These are phyloP conservation scores for Triticum dicoccoides DNA, from an alignment of 176 grass and related monocot species.

Conservation along the genomic window DNA sequence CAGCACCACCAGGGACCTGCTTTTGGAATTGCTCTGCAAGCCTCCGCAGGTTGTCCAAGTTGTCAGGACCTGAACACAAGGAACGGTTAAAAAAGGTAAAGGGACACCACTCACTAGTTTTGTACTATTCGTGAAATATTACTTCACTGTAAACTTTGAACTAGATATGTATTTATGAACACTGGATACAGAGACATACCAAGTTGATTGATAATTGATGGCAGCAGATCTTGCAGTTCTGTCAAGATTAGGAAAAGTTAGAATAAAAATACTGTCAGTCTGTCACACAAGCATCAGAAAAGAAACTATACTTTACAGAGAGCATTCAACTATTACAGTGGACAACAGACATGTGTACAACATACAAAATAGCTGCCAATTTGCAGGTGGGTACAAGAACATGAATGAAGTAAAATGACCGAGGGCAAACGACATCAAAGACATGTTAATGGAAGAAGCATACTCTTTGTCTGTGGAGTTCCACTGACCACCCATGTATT, in stretches of 20 bases:
- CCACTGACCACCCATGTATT: slow-evolving; percentile 99
- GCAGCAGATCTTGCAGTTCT: slow-evolving; percentile 95
- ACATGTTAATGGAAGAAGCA: slow-evolving; percentile 14
- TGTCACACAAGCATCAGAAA: neutral
- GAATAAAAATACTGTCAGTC: neutral
- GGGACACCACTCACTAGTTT: neutral
- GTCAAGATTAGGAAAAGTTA: slow-evolving; percentile 7
- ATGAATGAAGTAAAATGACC: neutral
- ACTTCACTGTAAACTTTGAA: neutral
- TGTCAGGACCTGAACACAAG: slow-evolving; percentile 75
- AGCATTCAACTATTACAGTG: too few species aligned
- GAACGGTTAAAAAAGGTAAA: neutral
- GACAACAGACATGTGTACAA: neutral
- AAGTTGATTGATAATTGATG: slow-evolving; percentile 95
- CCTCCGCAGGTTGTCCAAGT: slow-evolving; percentile 87
- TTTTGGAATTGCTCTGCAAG: slow-evolving; percentile 94
- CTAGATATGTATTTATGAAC: neutral
- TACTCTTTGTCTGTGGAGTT: slow-evolving; percentile 98
- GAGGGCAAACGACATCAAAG: neutral
- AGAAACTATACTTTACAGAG: neutral
- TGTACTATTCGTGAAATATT: neutral
- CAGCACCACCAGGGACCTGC: slow-evolving; percentile 59
- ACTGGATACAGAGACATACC: slow-evolving; percentile 47
- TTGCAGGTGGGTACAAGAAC: neutral
- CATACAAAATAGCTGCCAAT: neutral